These are phyloP conservation scores for Amyloporia xantha DNA, from an alignment of 768 basidiomycete genomes.

Conservation along the genomic window DNA sequence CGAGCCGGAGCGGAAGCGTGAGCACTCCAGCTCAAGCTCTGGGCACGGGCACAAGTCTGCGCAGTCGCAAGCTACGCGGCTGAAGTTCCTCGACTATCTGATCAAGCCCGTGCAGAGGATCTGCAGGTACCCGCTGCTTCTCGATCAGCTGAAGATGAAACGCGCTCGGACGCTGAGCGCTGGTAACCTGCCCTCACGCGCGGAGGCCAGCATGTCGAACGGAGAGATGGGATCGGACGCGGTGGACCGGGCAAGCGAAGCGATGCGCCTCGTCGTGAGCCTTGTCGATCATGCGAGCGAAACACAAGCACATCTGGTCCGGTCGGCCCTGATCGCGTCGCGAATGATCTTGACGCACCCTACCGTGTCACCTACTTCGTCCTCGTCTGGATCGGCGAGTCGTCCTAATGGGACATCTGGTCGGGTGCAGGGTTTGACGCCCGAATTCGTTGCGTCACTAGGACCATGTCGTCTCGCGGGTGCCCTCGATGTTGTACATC, in stretches of 20 bases:
- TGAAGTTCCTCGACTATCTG: conserved; percentile 79
- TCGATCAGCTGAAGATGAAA: conserved; percentile 52
- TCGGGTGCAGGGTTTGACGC: conserved; percentile 27
- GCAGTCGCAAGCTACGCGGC: conserved; percentile 29
- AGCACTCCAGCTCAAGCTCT: conserved; percentile 2
- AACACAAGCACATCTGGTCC: conserved; percentile 19
- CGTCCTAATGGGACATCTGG: background rate
- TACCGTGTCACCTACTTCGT: conserved; percentile 1
- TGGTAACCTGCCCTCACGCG: background rate
- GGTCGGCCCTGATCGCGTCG: conserved; percentile 18
- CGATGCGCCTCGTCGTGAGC: conserved; percentile 70
- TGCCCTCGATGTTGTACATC: conserved; percentile 81
- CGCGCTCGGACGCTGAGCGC: conserved; percentile 1
- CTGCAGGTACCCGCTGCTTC: conserved; percentile 89
- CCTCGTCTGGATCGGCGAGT: conserved; percentile 3
- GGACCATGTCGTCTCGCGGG: conserved; percentile 78
- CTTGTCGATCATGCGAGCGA: conserved; percentile 42
- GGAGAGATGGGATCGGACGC: conserved; percentile 18
- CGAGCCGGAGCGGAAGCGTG: background rate
- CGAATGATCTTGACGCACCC: conserved; percentile 12
- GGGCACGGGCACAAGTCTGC: background rate
- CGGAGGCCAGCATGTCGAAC: background rate
- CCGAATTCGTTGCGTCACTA: conserved; percentile 64
- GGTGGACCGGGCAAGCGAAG: conserved; percentile 44
- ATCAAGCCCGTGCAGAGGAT: conserved; percentile 97